Evolutionary conservation across 345 rosid species (phyloP).

Genomic region (Noccaea bulbosa): DNA sequence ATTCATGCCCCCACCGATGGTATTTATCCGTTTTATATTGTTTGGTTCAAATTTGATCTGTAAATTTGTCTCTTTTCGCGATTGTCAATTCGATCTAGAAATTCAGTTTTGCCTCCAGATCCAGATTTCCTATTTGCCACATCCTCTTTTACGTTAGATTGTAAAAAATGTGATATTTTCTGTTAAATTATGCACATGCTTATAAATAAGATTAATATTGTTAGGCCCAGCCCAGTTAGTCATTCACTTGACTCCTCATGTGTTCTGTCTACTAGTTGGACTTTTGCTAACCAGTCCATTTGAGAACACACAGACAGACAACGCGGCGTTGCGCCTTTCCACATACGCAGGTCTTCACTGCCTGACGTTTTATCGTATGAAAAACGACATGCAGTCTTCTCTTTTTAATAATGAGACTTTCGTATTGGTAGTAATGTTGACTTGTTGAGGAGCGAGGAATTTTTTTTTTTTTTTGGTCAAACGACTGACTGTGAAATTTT

Average conservation of each 20-base stretch:
- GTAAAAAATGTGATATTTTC: not conserved
- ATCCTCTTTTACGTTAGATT: not conserved
- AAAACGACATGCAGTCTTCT: constrained; percentile 24
- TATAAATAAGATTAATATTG: not conserved
- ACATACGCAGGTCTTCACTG: constrained; percentile 10
- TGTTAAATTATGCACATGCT: not conserved
- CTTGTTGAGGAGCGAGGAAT: constrained; percentile 3
- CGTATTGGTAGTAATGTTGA: not conserved
- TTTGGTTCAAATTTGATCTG: not conserved
- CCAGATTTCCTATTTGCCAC: not conserved
- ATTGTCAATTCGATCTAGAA: not conserved
- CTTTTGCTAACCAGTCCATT: constrained; percentile 3
- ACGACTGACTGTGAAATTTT: not conserved
- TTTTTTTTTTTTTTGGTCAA: too few species aligned
- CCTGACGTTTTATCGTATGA: constrained; percentile 11
- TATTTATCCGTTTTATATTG: not conserved
- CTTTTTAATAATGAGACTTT: not conserved
- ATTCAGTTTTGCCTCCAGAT: not conserved
- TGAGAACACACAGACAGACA: constrained; percentile 2
- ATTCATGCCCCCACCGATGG: not conserved
- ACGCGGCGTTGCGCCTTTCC: constrained; percentile 8
- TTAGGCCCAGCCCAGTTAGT: too few species aligned
- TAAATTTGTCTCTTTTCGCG: not conserved
- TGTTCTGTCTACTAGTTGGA: constrained; percentile 9
- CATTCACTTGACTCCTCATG: not conserved